Percentiles rank a stretch among this genome's conserved stretches.
These are phyloP conservation scores for Boletellus emodensis DNA, from an alignment of 768 basidiomycete species.

Conservation along the genomic window DNA sequence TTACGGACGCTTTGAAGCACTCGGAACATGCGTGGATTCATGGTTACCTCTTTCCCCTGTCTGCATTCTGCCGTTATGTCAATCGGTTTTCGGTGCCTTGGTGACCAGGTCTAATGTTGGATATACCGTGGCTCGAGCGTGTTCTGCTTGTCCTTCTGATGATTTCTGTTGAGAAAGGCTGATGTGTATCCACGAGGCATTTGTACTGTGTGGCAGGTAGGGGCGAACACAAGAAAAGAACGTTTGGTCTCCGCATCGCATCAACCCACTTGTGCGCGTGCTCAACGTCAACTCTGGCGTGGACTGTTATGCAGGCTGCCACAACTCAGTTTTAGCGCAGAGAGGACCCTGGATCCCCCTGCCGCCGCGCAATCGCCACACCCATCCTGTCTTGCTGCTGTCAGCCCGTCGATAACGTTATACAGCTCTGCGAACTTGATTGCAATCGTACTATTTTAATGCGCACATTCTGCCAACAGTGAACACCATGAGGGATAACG, in stretches of 20 bases:
- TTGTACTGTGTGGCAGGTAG: not conserved
- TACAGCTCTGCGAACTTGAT: no score
- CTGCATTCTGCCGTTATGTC: constrained; percentile 11
- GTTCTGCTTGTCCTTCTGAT: constrained; percentile 10
- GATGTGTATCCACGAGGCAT: not conserved
- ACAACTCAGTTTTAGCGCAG: not conserved
- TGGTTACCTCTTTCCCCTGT: constrained; percentile 5
- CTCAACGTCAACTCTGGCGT: not conserved
- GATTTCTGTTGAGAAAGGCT: not conserved
- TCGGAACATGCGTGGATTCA: constrained; percentile 10
- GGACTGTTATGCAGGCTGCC: not conserved
- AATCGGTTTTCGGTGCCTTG: constrained; percentile 7
- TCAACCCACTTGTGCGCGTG: not conserved
- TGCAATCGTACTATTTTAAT: not conserved
- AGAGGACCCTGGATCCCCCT: no score
- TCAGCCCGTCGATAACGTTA: not conserved
- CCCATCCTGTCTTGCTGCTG: no score
- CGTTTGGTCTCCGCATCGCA: not conserved
- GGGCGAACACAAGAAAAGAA: not conserved
- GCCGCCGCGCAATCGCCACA: not conserved
- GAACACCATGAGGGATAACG: not conserved
- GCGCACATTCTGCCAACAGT: not conserved
- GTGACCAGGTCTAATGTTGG: constrained; percentile 19
- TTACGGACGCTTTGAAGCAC: constrained; percentile 1
- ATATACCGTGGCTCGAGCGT: constrained; percentile 17